A percentile compares a stretch with the other conserved stretches of the same genome.
Conservation (phyloP, 2,329 filamentous ascomycete species). For the Aspergillus udagawae region DNA sequence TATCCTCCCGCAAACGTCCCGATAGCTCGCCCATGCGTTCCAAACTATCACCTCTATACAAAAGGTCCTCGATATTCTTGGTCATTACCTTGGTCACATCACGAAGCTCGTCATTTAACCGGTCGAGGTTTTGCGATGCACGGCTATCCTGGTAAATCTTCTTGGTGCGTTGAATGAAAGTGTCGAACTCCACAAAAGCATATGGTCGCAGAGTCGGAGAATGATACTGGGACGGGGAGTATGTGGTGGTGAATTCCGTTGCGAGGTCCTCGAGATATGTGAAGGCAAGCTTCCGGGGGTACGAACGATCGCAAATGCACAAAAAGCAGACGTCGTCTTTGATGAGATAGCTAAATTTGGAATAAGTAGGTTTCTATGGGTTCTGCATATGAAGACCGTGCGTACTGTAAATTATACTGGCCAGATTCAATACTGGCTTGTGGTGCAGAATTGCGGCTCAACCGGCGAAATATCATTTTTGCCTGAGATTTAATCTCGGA, state of each 20-base stretch:
- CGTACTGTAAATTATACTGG: constrained; percentile 79
- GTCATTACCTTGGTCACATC: constrained; percentile 99
- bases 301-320: constrained; percentile 87
- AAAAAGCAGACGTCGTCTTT: constrained; percentile 81
- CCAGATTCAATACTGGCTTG: constrained; percentile 90
- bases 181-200: constrained; percentile 97
- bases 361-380: background rate
- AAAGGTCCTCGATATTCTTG: constrained; percentile 97
- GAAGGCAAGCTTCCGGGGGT: constrained; percentile 96
- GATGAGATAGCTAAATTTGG: constrained; percentile 68
- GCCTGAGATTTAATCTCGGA: constrained; percentile 85
- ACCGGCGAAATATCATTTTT: constrained; percentile 81
- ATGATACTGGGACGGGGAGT: constrained; percentile 69
- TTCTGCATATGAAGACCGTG: constrained; percentile 1
- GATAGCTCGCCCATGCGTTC: constrained; percentile 98
- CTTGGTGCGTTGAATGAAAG: constrained; percentile 89
- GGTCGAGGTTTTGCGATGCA: constrained; percentile 87
- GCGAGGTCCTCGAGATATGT: constrained; percentile 94
- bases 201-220: constrained; percentile 78
- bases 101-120: constrained; percentile 92
- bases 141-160: constrained; percentile 90
- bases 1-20: constrained; percentile 81
- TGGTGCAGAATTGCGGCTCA: constrained; percentile 82
- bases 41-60: constrained; percentile 89
- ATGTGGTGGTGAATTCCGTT: constrained; percentile 84